These are phyloP conservation scores for Phytopythium delawarense DNA, from an alignment of 352 stramenopile genomes.

Conservation along the genomic window DNA sequence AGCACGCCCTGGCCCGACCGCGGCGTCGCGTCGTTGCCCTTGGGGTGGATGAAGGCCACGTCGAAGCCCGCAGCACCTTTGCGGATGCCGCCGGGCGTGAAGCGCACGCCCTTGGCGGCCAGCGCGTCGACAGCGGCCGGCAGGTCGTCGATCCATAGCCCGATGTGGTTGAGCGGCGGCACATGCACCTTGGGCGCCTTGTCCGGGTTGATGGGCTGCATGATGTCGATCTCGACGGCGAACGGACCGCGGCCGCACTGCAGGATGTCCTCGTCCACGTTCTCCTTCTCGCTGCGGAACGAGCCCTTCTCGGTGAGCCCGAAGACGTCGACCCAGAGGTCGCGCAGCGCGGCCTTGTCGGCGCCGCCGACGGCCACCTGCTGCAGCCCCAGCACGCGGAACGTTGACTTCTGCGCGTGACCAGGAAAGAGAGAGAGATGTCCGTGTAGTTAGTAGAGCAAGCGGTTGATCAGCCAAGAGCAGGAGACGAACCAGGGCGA, in stretches of 20 bases:
- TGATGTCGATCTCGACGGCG: constrained; percentile 97
- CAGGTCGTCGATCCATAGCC: constrained; percentile 97
- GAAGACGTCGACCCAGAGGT: constrained; percentile 84
- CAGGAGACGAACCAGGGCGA: neutral
- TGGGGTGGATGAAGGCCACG: constrained; percentile 98
- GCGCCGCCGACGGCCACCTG: constrained; percentile 95
- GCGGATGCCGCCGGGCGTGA: constrained; percentile 96
- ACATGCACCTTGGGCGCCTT: constrained; percentile 94
- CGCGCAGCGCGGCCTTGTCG: constrained; percentile 85
- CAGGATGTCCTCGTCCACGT: constrained; percentile 98
- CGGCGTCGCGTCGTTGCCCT: constrained; percentile 91
- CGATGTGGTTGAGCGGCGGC: constrained; percentile 97
- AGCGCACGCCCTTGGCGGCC: constrained; percentile 89
- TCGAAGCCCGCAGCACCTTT: constrained; percentile 96
- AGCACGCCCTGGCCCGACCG: constrained; percentile 94
- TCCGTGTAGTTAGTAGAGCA: neutral
- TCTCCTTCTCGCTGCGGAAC: constrained; percentile 90
- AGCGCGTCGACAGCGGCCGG: constrained; percentile 91
- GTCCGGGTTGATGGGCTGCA: constrained; percentile 94
- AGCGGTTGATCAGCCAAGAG: neutral
- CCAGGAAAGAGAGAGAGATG: neutral
- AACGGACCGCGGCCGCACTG: constrained; percentile 88
- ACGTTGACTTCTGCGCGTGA: constrained; percentile 59
- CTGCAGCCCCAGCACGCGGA: constrained; percentile 95
- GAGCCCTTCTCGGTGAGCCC: constrained; percentile 62